Evolutionary conservation across 345 rosid species (phyloP).

Genomic region (Citrus maxima): DNA sequence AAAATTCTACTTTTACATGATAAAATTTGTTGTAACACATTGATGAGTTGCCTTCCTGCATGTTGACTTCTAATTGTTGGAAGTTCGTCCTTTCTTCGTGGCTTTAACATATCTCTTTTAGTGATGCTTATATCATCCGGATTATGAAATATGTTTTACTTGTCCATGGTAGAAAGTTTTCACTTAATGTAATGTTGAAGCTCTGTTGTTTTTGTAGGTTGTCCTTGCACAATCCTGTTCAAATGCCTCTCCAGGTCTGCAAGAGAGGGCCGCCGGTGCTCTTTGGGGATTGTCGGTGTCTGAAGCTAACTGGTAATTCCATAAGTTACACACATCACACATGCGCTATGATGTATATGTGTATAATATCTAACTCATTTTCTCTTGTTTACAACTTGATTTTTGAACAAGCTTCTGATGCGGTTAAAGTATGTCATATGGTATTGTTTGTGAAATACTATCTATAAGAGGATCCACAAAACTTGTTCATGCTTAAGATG

Average conservation of each 20-base stretch:
- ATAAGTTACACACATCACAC: neutral
- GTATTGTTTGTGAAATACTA: slow-evolving; percentile 1
- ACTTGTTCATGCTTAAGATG: neutral
- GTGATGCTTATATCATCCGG: neutral
- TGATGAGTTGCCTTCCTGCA: neutral
- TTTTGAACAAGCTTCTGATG: neutral
- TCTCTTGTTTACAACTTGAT: neutral
- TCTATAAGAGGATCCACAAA: neutral
- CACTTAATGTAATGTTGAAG: slow-evolving; percentile 6
- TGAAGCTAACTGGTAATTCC: slow-evolving; percentile 74
- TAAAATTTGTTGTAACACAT: neutral
- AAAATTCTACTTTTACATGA: neutral
- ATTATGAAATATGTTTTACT: neutral
- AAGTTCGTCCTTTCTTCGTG: neutral
- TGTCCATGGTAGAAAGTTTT: slow-evolving; percentile 4
- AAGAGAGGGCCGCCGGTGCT: slow-evolving; percentile 99
- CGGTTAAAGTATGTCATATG: neutral
- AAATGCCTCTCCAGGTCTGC: slow-evolving; percentile 89
- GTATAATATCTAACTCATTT: neutral
- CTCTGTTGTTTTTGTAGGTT: slow-evolving; percentile 48
- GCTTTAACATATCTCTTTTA: neutral
- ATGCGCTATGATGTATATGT: neutral
- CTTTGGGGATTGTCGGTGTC: slow-evolving; percentile 96
- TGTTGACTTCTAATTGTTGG: neutral
- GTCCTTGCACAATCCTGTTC: slow-evolving; percentile 82